Base-by-base conservation (phyloP, 352 stramenopile species). In the Aphanomyces stellatus region DNA sequence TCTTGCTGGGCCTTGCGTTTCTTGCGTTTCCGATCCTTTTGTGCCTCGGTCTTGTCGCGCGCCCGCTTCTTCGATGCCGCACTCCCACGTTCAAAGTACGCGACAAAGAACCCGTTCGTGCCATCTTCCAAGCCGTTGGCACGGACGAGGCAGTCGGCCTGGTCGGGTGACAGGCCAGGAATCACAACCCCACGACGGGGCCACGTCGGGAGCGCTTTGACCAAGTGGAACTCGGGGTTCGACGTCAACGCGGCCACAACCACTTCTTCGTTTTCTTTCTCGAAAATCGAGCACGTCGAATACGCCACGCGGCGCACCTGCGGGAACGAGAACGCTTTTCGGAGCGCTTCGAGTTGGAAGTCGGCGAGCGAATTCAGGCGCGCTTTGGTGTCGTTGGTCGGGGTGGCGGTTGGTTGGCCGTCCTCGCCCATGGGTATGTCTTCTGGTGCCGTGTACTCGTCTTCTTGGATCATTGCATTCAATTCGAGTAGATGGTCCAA, bases 81-180 rank as follows among this genome's bases (percentile, higher is more conserved):
- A 19, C 22, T 53, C 19, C 43, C 37, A 1, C 93, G 82, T 66
- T 97, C 90, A 75, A 99, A 98, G 75, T 97, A 97, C 37, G 89
- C 85, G 7, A 99, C 94, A 72, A 99, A 99, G 74, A 99, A 99
- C 19, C 95, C 95, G 75, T 98, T 98, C 2, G 94, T 98, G 51
- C 82, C 88, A 75, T 98, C 92, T 60, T 98, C 90, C 34, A 94
- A 76, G 2, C 87, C 82, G 74, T 98, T 87, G 13, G 89, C 92
- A 30, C 96, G 81, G 53, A 98, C 91, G 10, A 99, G 72, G 69
- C 79, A 82, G 22, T 85, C 74, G 8, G 87, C 78, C 42, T 98
- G 74, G 10, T 85, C 75, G 3, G 67, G 65, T 1, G 72, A 80
- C 19, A 97, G 71, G 3, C 83, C 83, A 17, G 78, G 72, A 31